Conservation (phyloP, 2,329 filamentous ascomycete species). For the Pseudocercospora vitis region DNA sequence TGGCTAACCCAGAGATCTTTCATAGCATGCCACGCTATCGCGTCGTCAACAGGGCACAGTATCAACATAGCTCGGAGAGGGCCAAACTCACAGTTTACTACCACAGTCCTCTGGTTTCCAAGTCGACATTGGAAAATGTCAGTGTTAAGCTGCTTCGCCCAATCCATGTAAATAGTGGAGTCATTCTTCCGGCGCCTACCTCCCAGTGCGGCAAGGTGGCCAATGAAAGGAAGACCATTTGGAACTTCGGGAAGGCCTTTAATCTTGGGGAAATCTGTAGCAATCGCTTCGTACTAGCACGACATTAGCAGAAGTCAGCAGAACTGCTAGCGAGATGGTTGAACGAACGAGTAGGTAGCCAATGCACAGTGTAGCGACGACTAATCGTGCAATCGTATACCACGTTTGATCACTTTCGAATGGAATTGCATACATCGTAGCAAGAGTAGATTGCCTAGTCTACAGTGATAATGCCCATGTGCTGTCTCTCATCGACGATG, state of each 20-base stretch:
- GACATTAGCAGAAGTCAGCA: neutral
- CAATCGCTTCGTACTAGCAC: constrained; percentile 5
- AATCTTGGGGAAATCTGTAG: constrained; percentile 9
- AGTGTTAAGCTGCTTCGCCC: constrained; percentile 1
- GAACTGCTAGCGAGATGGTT: neutral
- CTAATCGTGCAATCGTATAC: neutral
- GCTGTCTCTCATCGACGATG: no score
- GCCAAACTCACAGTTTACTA: neutral
- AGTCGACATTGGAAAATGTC: constrained; percentile 10
- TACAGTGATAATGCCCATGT: no score
- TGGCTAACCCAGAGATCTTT: constrained; percentile 10
- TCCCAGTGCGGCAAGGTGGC: constrained; percentile 7
- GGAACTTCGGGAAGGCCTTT: constrained; percentile 8
- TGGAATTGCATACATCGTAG: neutral
- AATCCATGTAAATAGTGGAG: constrained; percentile 5
- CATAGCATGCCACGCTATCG: constrained; percentile 6
- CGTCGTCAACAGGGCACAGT: neutral
- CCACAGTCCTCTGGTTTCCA: constrained; percentile 13
- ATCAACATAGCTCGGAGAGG: no score
- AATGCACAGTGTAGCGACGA: neutral
- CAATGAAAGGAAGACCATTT: constrained; percentile 6
- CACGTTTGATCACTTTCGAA: neutral
- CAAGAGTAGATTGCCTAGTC: neutral
- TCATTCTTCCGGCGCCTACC: constrained; percentile 5
- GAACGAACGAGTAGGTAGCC: neutral